Evolutionary conservation across 169 alveolate species (phyloP), one percentile per base, ranked within the genome.

Genomic region (Eimeria acervulina): DNA sequence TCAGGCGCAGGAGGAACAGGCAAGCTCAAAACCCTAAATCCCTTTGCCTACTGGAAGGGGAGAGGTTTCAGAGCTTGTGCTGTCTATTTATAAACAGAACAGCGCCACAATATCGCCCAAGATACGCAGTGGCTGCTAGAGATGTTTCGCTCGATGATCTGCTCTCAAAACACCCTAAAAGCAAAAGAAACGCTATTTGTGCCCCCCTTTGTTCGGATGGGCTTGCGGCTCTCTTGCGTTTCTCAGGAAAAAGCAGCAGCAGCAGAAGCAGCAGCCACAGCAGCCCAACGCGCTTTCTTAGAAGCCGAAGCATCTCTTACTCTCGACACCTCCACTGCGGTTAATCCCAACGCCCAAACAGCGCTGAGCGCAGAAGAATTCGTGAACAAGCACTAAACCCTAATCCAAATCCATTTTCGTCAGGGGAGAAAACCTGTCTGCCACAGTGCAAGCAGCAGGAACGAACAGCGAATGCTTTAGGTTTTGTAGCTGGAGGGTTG

Each of bases 221-320:
- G 72, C 36, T 4, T 66, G 42, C 42, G 76, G 23, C 23, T 28
- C 1, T 55, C 19, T 59, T 33, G 38, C 33, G 28, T 83, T 31
- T 84, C 33, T 59, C n/a, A 84, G 93, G 78, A 84, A 19, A 59
- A 78, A 55, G 93, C 93, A 84, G 93, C 93, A n/a, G 93, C 93
- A 42, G 93, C 78, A 6, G 78, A 51, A 19, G 93, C 93, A 21
- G 52, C 10, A 31, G 93, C 93, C 15, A 84, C 93, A 36, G 93
- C 74, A 7, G 52, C 93, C 44, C 80, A 84, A 17, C 74, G 93
- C 31, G 78, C 78, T 7, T 84, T 84, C 44, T 19, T 84, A 51
- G 93, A 84, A 68, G 78, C 80, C 42, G 93, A 84, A 80, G 93
- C 93, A 5, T 84, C 93, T 36, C 93, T 84, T 15, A 33, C 80